Base-by-base conservation (phyloP, 2,329 filamentous ascomycete genomes). In the Colletotrichum melonis region DNA sequence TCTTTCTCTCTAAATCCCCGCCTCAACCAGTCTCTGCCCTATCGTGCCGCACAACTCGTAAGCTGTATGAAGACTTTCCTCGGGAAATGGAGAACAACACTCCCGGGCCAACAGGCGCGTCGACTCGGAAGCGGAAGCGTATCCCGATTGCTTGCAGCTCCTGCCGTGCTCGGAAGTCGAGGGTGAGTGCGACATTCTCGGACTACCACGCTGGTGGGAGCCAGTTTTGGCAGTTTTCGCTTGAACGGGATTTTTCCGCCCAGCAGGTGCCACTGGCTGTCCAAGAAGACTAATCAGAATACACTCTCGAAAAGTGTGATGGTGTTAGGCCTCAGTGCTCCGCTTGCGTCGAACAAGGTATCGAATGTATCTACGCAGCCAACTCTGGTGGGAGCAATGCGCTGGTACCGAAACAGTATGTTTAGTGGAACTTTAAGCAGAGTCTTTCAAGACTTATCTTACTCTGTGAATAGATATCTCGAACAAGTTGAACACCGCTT, bases 141-240 rank as follows among this genome's bases (percentile, higher is more conserved):
- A 77, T 76, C 42, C 70, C 76, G 24, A 70, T 78, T 28, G 77
- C 77, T n/a, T 78, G 77, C 70, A 75, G 66, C 54, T 63, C 70
- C 11, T 78, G 77, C 63, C 75, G 77, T 8, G 62, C 69, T 12
- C 76, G 77, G 49, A 78, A 78, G 60, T 78, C 77, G 22, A 75
- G 75, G 66, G 77, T 74, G 22, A 69, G 73, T 69, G 12, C 14
- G 9, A 65, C 19, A 16, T 30, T 11, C 12, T 6, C 30, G 5
- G 26, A 32, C 19, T 5, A 38, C 8, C 28, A 26, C 12, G 7
- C 22, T 42, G n/a, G 24, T 19, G 22, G 16, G n/a, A 22, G 6
- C 14, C 14, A 30, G 6, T 49, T 28, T 38, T 26, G 55, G 32
- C 11, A 28, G 55, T 42, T 52, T 24, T 54, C 30, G 30, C 56